Base-by-base conservation (phyloP, 2,329 filamentous ascomycete genomes). In the Curvularia verruculosa region DNA sequence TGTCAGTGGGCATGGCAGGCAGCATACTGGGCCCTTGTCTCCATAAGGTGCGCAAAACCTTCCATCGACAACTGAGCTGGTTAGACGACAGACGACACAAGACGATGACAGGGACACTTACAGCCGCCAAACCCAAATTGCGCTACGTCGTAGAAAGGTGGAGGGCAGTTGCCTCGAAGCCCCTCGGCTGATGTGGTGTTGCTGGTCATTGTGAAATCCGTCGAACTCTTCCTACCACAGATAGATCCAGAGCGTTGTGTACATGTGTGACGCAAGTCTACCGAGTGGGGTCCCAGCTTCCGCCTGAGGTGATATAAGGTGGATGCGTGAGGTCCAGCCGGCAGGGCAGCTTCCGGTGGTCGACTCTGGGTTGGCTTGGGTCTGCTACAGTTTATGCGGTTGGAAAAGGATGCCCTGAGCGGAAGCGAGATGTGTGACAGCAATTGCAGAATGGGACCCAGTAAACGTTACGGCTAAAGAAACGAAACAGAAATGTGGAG, bases 1-100 rank as follows among this genome's bases (percentile, higher is more conserved):
- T 10, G 90, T 89, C 70, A 91, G 83, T 29, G 95, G 95, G 75
- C 95, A 99, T 59, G 95, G 95, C 55, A 99, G 77, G 75, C 95
- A 99, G 76, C 95, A 99, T 34, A 81, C 81, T 4, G 87, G 66
- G 34, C 81, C 81, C 23, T 84, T 64, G 4, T 68, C 54, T 8
- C 75, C 61, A 9, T 84, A 65, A 0, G 74, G 65, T 44, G 85
- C 79, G 74, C 84, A 91, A 63, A 88, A 82, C 57, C 89, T 83
- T 55, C 84, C 84, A 41, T 72, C 70, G 34, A 82, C 69, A 66
- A 81, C 85, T 87, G 58, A 29, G 10, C 28, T 57, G 34, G 64
- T 81, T 61, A 80, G 79, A 56, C 45, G 50, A 60, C 18, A 28
- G 24, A 28, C 48, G 36, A 36, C 13, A 13, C 7, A 48, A 49